Evolutionary conservation across 257 asterid species (phyloP).

Genomic region (Paraleonurus japonicus): DNA sequence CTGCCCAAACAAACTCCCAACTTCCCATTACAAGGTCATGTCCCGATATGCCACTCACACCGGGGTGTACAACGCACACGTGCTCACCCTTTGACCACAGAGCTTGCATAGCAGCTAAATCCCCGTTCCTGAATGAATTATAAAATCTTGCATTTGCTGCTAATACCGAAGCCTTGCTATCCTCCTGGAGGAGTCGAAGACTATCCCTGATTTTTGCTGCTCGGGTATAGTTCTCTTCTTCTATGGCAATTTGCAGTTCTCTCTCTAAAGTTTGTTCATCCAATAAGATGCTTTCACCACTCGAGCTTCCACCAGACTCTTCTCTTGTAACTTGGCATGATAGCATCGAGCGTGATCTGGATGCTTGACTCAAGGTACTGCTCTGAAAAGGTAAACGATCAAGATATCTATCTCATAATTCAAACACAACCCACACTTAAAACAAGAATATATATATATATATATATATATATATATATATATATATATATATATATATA

Average conservation of each 20-base stretch:
- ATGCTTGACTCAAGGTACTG: conserved; percentile 48
- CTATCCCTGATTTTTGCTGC: conserved; percentile 93
- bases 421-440: background rate
- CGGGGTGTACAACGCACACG: conserved; percentile 92
- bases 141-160: conserved; percentile 87
- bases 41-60: conserved; percentile 95
- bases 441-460: conserved; percentile 2
- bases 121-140: conserved; percentile 74
- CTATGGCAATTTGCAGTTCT: conserved; percentile 69
- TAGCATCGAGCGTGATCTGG: conserved; percentile 36
- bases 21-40: conserved; percentile 96
- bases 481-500: too few species aligned
- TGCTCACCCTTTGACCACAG: conserved; percentile 84
- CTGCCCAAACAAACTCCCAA: conserved; percentile 99
- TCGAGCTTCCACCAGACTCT: conserved; percentile 70
- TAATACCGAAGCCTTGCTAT: conserved; percentile 75
- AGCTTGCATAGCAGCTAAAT: conserved; percentile 78
- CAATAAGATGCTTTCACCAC: conserved; percentile 78
- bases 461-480: too few species aligned
- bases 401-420: conserved; percentile 23
- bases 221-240: conserved; percentile 78
- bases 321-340: conserved; percentile 63
- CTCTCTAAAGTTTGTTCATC: conserved; percentile 69
- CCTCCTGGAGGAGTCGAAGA: conserved; percentile 81
- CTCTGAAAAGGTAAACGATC: conserved; percentile 46